Percentiles rank a stretch among this genome's conserved stretches.
phyloP scores from a whole-genome alignment of 1,284 basidiomycete genomes.

The Agaricales sp. region DNA sequence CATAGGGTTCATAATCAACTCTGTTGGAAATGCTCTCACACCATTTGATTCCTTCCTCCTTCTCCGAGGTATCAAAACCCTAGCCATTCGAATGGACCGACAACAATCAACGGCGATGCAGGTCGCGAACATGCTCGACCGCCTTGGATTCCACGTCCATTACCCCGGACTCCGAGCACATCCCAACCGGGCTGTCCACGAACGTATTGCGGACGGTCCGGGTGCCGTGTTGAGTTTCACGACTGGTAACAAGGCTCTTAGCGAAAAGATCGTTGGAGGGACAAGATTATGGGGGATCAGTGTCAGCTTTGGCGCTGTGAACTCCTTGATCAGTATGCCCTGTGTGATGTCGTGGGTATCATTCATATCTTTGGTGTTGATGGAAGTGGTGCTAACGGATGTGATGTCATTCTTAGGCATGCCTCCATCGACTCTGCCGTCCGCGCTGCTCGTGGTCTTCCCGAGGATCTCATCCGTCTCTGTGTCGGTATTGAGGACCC shows the following conservation, averaged over 20 bases:
- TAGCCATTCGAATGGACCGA: constrained; percentile 93
- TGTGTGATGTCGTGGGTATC: constrained; percentile 94
- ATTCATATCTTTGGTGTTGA: constrained; percentile 6
- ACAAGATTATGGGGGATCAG: constrained; percentile 96
- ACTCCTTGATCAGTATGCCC: constrained; percentile 98
- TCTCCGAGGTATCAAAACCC: constrained; percentile 92
- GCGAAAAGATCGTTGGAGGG: constrained; percentile 88
- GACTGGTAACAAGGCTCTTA: constrained; percentile 85
- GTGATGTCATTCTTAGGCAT: constrained; percentile 52
- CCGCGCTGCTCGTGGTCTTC: constrained; percentile 87
- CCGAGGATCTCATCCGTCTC: constrained; percentile 95
- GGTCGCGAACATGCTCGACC: constrained; percentile 83
- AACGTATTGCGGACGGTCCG: constrained; percentile 80
- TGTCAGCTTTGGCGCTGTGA: constrained; percentile 97
- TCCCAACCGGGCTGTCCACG: constrained; percentile 81
- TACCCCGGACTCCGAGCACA: constrained; percentile 88
- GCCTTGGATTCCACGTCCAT: constrained; percentile 86
- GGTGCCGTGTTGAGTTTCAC: constrained; percentile 95
- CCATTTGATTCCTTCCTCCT: constrained; percentile 97
- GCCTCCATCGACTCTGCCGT: constrained; percentile 94
- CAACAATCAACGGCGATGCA: constrained; percentile 80
- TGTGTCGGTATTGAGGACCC: constrained; percentile 99
- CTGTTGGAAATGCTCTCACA: constrained; percentile 94
- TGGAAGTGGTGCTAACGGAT: constrained; percentile 6
- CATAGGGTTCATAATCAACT: constrained; percentile 89